A percentile compares a stretch with the other conserved stretches of the same genome.
phyloP scores from a whole-genome alignment of 306 rosid genomes.

The Senna tora region DNA sequence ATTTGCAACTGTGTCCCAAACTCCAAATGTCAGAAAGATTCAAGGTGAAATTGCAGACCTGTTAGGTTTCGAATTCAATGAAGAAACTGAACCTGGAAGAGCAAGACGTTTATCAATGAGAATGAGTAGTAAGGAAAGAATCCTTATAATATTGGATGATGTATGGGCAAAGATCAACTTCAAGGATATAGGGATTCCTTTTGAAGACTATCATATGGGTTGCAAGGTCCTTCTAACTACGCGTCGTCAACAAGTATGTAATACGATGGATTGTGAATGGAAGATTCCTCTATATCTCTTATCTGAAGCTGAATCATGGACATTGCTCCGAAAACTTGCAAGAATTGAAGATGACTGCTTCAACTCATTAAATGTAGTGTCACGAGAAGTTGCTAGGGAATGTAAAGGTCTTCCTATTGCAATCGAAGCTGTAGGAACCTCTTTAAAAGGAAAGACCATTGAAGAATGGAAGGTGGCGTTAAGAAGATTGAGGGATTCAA shows the following conservation, averaged over 20 bases:
- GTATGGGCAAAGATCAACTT: neutral
- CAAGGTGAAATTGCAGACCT: no score
- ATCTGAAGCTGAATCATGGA: constrained; percentile 1
- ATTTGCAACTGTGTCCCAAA: neutral
- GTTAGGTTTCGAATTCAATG: neutral
- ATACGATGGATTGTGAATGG: neutral
- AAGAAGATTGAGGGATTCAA: neutral
- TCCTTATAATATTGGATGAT: no score
- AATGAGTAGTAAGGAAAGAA: neutral
- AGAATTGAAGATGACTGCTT: neutral
- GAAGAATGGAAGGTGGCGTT: constrained; percentile 5
- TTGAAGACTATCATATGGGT: neutral
- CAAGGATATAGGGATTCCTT: neutral
- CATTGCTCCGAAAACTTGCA: constrained; percentile 2
- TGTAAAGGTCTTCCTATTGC: constrained; percentile 25
- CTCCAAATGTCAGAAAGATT: neutral
- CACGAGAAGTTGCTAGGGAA: neutral
- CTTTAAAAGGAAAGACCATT: neutral
- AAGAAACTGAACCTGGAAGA: neutral
- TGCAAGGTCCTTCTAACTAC: constrained; percentile 14
- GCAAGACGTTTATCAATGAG: neutral
- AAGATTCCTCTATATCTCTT: neutral
- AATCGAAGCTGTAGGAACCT: constrained; percentile 1
- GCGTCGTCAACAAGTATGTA: neutral
- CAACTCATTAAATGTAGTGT: neutral